Percentiles rank a stretch among this genome's conserved stretches.
Conservation (phyloP, 2,329 filamentous ascomycete species). For the Pseudogymnoascus verrucosus region DNA sequence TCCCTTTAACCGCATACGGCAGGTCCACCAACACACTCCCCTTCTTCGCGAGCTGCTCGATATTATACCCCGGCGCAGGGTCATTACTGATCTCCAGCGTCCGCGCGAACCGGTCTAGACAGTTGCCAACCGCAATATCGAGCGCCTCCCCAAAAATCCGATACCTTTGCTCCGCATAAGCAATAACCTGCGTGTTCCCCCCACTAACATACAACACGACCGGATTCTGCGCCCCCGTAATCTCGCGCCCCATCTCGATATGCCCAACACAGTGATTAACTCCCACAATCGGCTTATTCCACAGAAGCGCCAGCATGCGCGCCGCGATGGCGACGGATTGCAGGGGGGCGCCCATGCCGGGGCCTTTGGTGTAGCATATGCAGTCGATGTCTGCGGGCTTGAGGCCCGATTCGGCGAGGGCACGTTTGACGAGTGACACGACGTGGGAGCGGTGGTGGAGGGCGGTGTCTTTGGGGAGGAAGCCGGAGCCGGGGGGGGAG, state of each 20-base stretch:
- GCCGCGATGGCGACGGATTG: constrained; percentile 81
- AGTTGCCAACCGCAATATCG: constrained; percentile 96
- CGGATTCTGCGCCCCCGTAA: constrained; percentile 83
- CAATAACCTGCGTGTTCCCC: constrained; percentile 96
- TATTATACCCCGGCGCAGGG: constrained; percentile 94
- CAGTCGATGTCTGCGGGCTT: constrained; percentile 65
- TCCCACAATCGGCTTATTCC: constrained; percentile 81
- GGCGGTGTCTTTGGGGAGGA: constrained; percentile 94
- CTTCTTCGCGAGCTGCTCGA: constrained; percentile 83
- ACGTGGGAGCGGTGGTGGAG: constrained; percentile 85
- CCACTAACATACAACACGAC: constrained; percentile 94
- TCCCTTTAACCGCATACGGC: constrained; percentile 94
- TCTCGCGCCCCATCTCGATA: constrained; percentile 95
- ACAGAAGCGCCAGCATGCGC: constrained; percentile 71
- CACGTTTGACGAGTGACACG: constrained; percentile 68
- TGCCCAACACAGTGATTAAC: constrained; percentile 98
- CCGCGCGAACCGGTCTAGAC: constrained; percentile 88
- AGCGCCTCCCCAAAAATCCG: constrained; percentile 97
- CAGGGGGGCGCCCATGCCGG: constrained; percentile 92
- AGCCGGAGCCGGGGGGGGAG: constrained; percentile 85
- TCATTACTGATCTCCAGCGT: constrained; percentile 90
- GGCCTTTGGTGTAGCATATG: constrained; percentile 91
- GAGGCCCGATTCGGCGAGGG: constrained; percentile 62
- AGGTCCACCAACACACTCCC: constrained; percentile 69
- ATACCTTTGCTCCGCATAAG: constrained; percentile 89